A percentile compares a stretch with the other conserved stretches of the same genome.
phyloP scores from a whole-genome alignment of 2,329 filamentous ascomycete species.

The Scleromitrula shiraiana region DNA sequence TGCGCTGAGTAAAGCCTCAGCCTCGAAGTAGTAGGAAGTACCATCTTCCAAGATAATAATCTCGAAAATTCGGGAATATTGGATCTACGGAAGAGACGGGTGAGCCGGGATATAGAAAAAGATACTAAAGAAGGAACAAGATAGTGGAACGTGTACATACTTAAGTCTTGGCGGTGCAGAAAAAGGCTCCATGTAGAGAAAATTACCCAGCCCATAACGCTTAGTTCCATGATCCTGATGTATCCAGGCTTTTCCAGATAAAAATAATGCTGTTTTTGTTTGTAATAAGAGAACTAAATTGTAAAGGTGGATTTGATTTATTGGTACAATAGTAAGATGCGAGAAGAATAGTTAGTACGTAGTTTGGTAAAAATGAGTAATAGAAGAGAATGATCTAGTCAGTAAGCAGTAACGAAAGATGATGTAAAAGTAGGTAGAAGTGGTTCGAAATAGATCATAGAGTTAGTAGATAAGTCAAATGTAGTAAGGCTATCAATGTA shows the following conservation, averaged over 20 bases:
- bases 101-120: conserved; percentile 5
- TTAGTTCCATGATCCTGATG: background rate
- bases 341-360: background rate
- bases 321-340: background rate
- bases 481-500: no score
- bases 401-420: background rate
- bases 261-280: background rate
- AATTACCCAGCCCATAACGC: background rate
- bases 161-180: conserved; percentile 3
- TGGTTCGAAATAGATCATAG: background rate
- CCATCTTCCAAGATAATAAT: conserved; percentile 4
- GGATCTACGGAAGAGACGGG: conserved; percentile 8
- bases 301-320: background rate
- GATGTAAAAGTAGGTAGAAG: background rate
- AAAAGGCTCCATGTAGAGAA: background rate
- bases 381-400: background rate
- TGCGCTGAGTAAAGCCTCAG: conserved; percentile 11
- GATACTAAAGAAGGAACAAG: conserved; percentile 10
- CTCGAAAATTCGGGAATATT: conserved; percentile 9
- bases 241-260: background rate
- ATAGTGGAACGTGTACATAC: conserved; percentile 5
- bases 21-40: conserved; percentile 7
- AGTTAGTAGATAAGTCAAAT: background rate
- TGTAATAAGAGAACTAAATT: background rate
- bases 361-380: background rate